Percentiles rank a stretch among this genome's conserved stretches.
These are phyloP conservation scores for Erythrobasidium hasegawianum DNA, from an alignment of 1,284 basidiomycete species.

Conservation along the genomic window DNA sequence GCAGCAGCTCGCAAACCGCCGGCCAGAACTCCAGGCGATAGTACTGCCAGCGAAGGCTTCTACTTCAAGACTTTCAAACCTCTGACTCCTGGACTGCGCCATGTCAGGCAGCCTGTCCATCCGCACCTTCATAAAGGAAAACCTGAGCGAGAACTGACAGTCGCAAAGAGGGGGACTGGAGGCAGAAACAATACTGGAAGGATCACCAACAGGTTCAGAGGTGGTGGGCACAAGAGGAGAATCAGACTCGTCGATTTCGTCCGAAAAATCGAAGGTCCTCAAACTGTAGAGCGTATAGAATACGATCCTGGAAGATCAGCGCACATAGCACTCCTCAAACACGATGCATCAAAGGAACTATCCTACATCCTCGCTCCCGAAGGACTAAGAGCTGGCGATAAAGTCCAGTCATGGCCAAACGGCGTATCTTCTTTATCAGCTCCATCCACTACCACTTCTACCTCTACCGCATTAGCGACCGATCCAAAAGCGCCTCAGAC, in stretches of 20 bases:
- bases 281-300: constrained; percentile 88
- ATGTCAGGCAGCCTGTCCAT: constrained; percentile 75
- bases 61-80: constrained; percentile 86
- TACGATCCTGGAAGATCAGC: constrained; percentile 92
- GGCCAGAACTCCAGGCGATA: too few relatives aligned
- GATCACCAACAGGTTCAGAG: constrained; percentile 82
- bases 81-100: constrained; percentile 78
- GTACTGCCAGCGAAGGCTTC: neutral
- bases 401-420: constrained; percentile 78
- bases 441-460: neutral
- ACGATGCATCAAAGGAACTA: constrained; percentile 51
- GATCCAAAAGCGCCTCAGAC: constrained; percentile 39
- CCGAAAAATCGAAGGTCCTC: constrained; percentile 67
- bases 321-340: constrained; percentile 82
- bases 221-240: constrained; percentile 85
- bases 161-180: constrained; percentile 75
- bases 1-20: constrained; percentile 24
- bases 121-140: constrained; percentile 76
- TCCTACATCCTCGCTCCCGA: constrained; percentile 91
- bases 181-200: constrained; percentile 79
- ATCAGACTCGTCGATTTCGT: constrained; percentile 85
- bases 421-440: constrained; percentile 56
- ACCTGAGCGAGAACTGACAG: constrained; percentile 77
- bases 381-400: constrained; percentile 79
- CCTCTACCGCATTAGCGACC: constrained; percentile 13